phyloP scores from a whole-genome alignment of 2,329 filamentous ascomycete species.

The Hypoxylon sp. region DNA sequence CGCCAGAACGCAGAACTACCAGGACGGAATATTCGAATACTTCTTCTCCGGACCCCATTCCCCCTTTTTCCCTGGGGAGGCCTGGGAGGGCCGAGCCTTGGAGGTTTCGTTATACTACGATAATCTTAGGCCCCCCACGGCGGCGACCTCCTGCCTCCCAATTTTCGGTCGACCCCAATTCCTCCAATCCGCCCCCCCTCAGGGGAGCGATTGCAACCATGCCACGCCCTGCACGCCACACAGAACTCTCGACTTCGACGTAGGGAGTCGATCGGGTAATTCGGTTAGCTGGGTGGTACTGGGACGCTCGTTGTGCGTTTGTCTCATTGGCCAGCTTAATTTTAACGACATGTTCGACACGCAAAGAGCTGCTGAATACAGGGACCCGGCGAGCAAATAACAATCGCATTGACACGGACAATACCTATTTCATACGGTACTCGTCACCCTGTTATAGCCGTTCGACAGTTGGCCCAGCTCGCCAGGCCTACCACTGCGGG shows the following conservation, averaged over 20 bases:
- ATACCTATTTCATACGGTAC: neutral
- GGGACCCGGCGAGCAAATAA: neutral
- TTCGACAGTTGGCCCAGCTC: conserved; percentile 1
- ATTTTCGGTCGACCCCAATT: conserved; percentile 29
- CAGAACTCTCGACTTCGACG: conserved; percentile 15
- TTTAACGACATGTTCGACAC: conserved; percentile 25
- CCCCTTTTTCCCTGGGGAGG: neutral
- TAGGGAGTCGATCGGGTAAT: conserved; percentile 23
- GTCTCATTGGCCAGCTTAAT: conserved; percentile 27
- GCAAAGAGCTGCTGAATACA: neutral
- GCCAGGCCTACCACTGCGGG: conserved; percentile 4
- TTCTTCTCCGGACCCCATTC: conserved; percentile 4
- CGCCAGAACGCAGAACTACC: neutral
- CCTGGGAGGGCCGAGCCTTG: conserved; percentile 3
- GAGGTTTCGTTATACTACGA: conserved; percentile 13
- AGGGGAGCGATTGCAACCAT: conserved; percentile 5
- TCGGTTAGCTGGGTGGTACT: conserved; percentile 26
- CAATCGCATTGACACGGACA: neutral
- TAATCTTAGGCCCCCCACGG: conserved; percentile 5
- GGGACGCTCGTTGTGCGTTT: conserved; percentile 16
- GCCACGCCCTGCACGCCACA: conserved; percentile 9
- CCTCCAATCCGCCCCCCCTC: conserved; percentile 18
- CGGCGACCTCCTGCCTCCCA: conserved; percentile 16
- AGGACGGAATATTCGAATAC: conserved; percentile 4
- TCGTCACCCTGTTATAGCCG: neutral